Evolutionary conservation across 306 rosid species (phyloP).

Genomic region (Notholithocarpus densiflorus): DNA sequence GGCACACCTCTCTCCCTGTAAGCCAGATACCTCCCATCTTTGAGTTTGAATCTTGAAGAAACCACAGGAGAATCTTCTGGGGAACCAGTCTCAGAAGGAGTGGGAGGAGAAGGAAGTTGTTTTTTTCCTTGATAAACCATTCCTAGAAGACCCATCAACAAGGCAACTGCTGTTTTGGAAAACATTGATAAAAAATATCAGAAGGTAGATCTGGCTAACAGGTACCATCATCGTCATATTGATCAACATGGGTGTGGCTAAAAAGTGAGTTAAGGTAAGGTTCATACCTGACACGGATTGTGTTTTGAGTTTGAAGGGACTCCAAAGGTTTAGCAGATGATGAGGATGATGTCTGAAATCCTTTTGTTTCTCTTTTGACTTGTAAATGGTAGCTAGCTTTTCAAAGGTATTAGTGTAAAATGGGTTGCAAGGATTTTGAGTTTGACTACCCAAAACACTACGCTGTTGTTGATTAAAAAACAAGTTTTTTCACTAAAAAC

Average conservation of each 20-base stretch:
- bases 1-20: slow-evolving; percentile 42
- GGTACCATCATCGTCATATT: too few relatives aligned
- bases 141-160: slow-evolving; percentile 70
- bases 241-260: too few relatives aligned
- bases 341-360: too few relatives aligned
- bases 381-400: slow-evolving; percentile 6
- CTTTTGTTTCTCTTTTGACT: slow-evolving; percentile 21
- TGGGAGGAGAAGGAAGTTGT: slow-evolving; percentile 29
- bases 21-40: slow-evolving; percentile 54
- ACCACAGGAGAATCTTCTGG: slow-evolving; percentile 13
- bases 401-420: too few relatives aligned
- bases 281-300: slow-evolving; percentile 16
- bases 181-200: slow-evolving; percentile 35
- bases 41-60: slow-evolving; percentile 40
- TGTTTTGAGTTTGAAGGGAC: background rate
- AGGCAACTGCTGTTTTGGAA: slow-evolving; percentile 45
- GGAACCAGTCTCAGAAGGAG: background rate
- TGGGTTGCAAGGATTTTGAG: too few relatives aligned
- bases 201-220: background rate
- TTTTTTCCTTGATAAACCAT: slow-evolving; percentile 60
- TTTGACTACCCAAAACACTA: too few relatives aligned
- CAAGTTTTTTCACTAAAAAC: too few relatives aligned
- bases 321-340: background rate
- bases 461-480: too few relatives aligned
- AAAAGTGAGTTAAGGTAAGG: background rate